Evolutionary conservation across 352 stramenopile genomes (phyloP).

Genomic region (Thalassiosira hispida): DNA sequence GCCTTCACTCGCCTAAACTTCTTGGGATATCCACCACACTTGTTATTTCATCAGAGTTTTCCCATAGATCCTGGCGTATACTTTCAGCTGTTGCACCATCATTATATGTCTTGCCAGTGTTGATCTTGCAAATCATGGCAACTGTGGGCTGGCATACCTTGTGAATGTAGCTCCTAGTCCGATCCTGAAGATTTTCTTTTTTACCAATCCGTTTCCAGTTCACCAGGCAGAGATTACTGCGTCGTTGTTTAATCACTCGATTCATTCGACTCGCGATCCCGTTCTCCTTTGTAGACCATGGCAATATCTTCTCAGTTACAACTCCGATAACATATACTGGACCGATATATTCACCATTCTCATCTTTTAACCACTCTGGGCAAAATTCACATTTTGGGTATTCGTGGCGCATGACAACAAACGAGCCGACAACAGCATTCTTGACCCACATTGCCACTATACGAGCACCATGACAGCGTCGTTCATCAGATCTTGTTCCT

Average conservation of each 20-base stretch:
- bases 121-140: slow-evolving; percentile 18
- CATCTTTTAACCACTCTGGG: slow-evolving; percentile 19
- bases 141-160: slow-evolving; percentile 29
- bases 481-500: background rate
- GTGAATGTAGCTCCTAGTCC: slow-evolving; percentile 37
- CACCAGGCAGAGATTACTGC: slow-evolving; percentile 12
- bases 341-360: slow-evolving; percentile 34
- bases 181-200: slow-evolving; percentile 13
- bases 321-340: slow-evolving; percentile 46
- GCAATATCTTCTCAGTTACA: slow-evolving; percentile 34
- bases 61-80: slow-evolving; percentile 38
- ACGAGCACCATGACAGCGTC: background rate
- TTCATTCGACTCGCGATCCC: slow-evolving; percentile 12
- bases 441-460: slow-evolving; percentile 34
- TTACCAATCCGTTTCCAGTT: slow-evolving; percentile 34
- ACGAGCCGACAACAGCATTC: slow-evolving; percentile 21
- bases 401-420: slow-evolving; percentile 43
- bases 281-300: slow-evolving; percentile 28
- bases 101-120: slow-evolving; percentile 3
- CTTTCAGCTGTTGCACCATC: slow-evolving; percentile 13
- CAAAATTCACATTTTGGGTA: slow-evolving; percentile 33
- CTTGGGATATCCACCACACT: background rate
- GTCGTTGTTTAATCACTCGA: background rate
- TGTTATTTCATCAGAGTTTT: slow-evolving; percentile 4
- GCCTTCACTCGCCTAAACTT: too few relatives aligned